These are phyloP conservation scores for Populus hybrid DNA, from an alignment of 441 rosid species.

Conservation along the genomic window DNA sequence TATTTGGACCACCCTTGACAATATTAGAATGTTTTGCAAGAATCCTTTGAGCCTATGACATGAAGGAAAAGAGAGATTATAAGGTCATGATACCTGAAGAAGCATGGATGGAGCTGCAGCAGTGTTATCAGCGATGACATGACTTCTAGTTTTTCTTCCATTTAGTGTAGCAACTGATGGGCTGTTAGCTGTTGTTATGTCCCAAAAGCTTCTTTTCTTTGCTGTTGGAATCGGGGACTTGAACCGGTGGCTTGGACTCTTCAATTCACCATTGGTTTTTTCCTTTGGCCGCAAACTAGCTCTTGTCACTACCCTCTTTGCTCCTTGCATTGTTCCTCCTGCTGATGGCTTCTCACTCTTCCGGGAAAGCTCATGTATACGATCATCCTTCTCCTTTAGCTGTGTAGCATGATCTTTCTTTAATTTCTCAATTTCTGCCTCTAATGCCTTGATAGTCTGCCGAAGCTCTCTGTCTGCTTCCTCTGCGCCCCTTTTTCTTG, in stretches of 20 bases:
- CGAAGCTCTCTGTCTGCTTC: constrained; percentile 58
- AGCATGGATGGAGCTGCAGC: constrained; percentile 75
- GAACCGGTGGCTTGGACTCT: constrained; percentile 80
- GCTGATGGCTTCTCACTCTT: constrained; percentile 45
- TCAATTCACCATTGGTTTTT: constrained; percentile 43
- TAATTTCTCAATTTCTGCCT: constrained; percentile 67
- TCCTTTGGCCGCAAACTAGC: constrained; percentile 65
- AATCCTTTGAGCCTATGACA: neutral
- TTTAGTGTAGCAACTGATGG: constrained; percentile 51
- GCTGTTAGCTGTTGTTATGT: constrained; percentile 68
- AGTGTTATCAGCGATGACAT: constrained; percentile 39
- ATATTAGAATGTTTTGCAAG: neutral
- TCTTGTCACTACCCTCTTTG: constrained; percentile 54
- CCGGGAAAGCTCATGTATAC: constrained; percentile 46
- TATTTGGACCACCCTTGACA: neutral
- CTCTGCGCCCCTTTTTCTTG: constrained; percentile 48
- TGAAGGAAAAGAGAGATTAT: neutral
- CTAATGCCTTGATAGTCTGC: constrained; percentile 55
- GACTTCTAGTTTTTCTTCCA: constrained; percentile 78
- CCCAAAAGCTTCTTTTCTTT: constrained; percentile 92
- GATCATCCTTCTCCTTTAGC: constrained; percentile 70
- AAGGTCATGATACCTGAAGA: constrained; percentile 59
- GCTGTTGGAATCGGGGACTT: constrained; percentile 68
- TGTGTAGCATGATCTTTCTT: constrained; percentile 69
- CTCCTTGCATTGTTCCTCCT: constrained; percentile 27